These are phyloP conservation scores for Cercospora sp. DNA, from an alignment of 2,329 filamentous ascomycete genomes.

Conservation along the genomic window DNA sequence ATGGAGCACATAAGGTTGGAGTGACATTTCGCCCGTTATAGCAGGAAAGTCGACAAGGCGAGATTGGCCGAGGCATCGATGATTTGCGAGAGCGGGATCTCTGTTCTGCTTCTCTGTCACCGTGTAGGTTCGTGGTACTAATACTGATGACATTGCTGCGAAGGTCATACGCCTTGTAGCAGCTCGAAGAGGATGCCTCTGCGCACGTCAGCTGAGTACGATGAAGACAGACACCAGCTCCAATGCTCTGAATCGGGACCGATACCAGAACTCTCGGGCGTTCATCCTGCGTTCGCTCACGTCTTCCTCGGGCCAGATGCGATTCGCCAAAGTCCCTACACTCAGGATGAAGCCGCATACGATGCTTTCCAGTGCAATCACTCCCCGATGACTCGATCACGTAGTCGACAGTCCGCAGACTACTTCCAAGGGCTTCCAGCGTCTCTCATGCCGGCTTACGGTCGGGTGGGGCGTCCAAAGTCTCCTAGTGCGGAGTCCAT, in stretches of 20 bases:
- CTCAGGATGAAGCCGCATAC: background rate
- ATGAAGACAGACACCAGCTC: background rate
- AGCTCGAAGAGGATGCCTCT: background rate
- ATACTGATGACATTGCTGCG: background rate
- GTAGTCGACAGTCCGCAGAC: background rate
- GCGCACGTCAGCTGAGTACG: background rate
- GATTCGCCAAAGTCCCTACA: background rate
- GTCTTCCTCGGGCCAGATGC: background rate
- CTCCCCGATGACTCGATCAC: background rate
- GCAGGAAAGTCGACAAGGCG: background rate
- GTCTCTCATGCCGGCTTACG: background rate
- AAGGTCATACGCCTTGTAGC: background rate
- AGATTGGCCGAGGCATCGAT: background rate
- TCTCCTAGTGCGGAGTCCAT: background rate
- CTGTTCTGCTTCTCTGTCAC: background rate
- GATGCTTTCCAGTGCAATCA: background rate
- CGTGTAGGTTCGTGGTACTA: background rate
- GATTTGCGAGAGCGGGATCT: background rate
- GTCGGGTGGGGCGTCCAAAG: background rate
- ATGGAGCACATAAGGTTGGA: background rate
- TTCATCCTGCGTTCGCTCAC: background rate
- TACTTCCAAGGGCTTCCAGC: background rate
- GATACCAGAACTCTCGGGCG: background rate
- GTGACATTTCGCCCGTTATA: background rate
- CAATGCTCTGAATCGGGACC: background rate